Percentiles rank a stretch among this genome's conserved stretches.
Evolutionary conservation across 306 rosid genomes (phyloP).

Genomic region (Cicer judaicum): DNA sequence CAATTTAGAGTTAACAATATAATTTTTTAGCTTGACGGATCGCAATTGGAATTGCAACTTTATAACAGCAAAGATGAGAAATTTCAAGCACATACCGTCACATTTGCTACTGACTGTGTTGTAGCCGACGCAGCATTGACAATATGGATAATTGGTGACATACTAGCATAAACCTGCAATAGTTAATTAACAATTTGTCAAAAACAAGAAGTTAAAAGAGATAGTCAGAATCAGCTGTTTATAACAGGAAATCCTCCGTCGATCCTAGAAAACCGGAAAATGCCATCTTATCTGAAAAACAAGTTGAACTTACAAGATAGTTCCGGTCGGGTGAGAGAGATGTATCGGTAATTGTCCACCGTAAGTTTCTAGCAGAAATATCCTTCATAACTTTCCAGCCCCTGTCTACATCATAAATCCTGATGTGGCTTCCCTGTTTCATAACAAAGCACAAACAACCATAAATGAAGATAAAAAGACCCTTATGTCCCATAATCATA

Average conservation of each 20-base stretch:
- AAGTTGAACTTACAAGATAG: constrained; percentile 72
- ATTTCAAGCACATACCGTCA: constrained; percentile 61
- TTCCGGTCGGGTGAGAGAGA: constrained; percentile 82
- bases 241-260: constrained; percentile 18
- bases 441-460: constrained; percentile 38
- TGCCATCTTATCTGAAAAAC: background rate
- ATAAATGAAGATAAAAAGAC: constrained; percentile 17
- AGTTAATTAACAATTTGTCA: constrained; percentile 40
- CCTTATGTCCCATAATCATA: constrained; percentile 17
- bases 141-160: constrained; percentile 81
- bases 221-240: constrained; percentile 22
- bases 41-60: constrained; percentile 16
- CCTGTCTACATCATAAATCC: constrained; percentile 78
- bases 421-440: constrained; percentile 78
- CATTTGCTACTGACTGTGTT: constrained; percentile 75
- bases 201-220: constrained; percentile 17
- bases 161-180: constrained; percentile 91
- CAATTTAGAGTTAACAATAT: background rate
- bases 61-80: constrained; percentile 22
- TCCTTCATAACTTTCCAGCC: constrained; percentile 88
- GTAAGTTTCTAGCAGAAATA: constrained; percentile 75
- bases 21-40: background rate
- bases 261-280: constrained; percentile 32
- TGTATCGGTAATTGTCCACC: constrained; percentile 95
- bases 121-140: constrained; percentile 72